Evolutionary conservation across 2,329 filamentous ascomycete genomes (phyloP).

Genomic region (Xylariaceae sp.): DNA sequence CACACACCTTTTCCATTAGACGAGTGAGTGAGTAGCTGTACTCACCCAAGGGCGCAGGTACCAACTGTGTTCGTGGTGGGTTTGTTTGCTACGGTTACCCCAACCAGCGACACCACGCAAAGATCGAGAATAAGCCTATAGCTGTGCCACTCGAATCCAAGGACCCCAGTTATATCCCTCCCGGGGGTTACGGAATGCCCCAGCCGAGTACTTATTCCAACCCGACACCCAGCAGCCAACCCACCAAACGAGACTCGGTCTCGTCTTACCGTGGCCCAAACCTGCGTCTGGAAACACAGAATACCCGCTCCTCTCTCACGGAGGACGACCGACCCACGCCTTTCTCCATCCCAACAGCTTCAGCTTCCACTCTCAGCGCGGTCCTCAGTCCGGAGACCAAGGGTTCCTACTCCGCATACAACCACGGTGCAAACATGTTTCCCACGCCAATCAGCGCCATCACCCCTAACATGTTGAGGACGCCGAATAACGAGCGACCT

Average conservation of each 20-base stretch:
- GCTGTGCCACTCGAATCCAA: slow-evolving; percentile 79
- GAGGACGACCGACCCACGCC: slow-evolving; percentile 56
- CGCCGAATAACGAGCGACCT: slow-evolving; percentile 33
- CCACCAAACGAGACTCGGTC: slow-evolving; percentile 49
- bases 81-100: slow-evolving; percentile 92
- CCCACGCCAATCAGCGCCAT: slow-evolving; percentile 59
- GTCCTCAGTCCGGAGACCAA: slow-evolving; percentile 48
- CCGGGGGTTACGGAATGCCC: slow-evolving; percentile 58
- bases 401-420: slow-evolving; percentile 49
- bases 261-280: slow-evolving; percentile 56
- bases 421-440: slow-evolving; percentile 48
- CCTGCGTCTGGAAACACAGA: slow-evolving; percentile 58
- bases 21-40: too few species aligned
- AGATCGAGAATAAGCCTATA: slow-evolving; percentile 63
- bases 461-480: slow-evolving; percentile 28
- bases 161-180: slow-evolving; percentile 59
- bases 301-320: slow-evolving; percentile 48
- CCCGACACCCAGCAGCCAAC: slow-evolving; percentile 28
- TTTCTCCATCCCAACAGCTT: too few species aligned
- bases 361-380: slow-evolving; percentile 48
- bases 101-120: slow-evolving; percentile 74
- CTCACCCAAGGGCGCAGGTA: too few species aligned
- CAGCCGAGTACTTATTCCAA: slow-evolving; percentile 33
- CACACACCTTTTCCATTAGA: too few species aligned
- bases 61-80: slow-evolving; percentile 84